Evolutionary conservation across 495 filamentous ascomycete species (phyloP).

Genomic region (Oleoguttula mirabilis): DNA sequence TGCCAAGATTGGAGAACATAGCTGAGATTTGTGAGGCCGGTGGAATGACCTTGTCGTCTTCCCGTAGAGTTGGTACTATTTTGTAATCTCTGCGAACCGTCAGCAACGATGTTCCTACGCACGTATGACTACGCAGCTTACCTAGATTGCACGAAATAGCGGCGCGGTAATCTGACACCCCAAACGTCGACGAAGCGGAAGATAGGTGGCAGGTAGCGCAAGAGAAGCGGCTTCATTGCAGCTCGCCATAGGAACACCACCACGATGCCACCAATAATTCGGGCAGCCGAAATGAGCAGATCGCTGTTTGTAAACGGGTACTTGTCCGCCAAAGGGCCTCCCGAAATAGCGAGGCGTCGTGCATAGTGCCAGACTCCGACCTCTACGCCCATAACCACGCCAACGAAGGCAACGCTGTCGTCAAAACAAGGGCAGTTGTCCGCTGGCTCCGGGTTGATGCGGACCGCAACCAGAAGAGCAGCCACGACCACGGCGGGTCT

Average conservation of each 20-base stretch:
- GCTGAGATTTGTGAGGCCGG: constrained; percentile 70
- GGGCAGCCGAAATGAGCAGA: constrained; percentile 44
- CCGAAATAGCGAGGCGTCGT: constrained; percentile 35
- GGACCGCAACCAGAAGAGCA: constrained; percentile 59
- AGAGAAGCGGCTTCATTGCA: constrained; percentile 67
- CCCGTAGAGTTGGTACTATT: constrained; percentile 60
- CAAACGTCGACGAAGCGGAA: constrained; percentile 74
- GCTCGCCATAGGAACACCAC: constrained; percentile 83
- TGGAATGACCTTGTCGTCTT: constrained; percentile 78
- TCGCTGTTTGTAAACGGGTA: constrained; percentile 46
- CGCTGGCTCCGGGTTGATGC: constrained; percentile 88
- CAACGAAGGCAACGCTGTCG: constrained; percentile 87
- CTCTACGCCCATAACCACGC: constrained; percentile 71
- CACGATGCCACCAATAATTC: constrained; percentile 66
- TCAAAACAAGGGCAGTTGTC: constrained; percentile 98
- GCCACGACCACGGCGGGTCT: constrained; percentile 49
- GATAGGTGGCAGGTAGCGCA: constrained; percentile 66
- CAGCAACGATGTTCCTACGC: not conserved
- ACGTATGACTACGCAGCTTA: too few relatives aligned
- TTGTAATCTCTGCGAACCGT: constrained; percentile 75
- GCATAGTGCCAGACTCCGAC: constrained; percentile 67
- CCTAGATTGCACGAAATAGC: constrained; percentile 81
- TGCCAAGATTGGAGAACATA: constrained; percentile 64
- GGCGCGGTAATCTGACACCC: constrained; percentile 65
- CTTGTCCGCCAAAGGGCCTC: constrained; percentile 5